phyloP scores from a whole-genome alignment of 1,284 basidiomycete species.

The Puccinia triticina region DNA sequence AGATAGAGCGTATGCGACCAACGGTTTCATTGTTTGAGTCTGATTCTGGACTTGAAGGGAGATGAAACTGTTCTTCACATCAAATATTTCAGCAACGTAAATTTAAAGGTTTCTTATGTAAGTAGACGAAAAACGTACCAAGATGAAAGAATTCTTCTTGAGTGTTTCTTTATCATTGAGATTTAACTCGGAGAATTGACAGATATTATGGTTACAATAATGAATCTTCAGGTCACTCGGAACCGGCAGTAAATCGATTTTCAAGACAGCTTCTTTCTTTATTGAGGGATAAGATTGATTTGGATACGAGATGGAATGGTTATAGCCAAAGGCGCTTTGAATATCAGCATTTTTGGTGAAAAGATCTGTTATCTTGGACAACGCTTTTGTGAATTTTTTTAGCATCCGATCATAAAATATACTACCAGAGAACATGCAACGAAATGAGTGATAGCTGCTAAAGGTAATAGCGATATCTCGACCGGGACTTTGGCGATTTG shows the following conservation, averaged over 20 bases:
- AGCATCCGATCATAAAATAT: not conserved
- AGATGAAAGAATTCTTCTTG: not conserved
- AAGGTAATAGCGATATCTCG: not conserved
- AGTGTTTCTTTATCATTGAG: slow-evolving; percentile 7
- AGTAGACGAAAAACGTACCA: not conserved
- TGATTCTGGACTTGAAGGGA: not conserved
- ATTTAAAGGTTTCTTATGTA: not conserved
- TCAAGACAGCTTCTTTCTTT: not conserved
- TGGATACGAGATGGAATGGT: not conserved
- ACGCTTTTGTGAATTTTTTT: not conserved
- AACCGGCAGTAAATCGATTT: not conserved
- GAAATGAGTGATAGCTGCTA: slow-evolving; percentile 9
- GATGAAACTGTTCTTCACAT: not conserved
- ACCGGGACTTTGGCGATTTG: slow-evolving; percentile 17
- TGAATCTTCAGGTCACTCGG: not conserved
- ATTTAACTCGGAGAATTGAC: not conserved
- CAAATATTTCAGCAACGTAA: not conserved
- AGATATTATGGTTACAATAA: not conserved
- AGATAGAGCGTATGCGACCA: not conserved
- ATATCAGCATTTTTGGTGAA: not conserved
- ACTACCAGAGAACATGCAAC: not conserved
- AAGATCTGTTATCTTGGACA: not conserved
- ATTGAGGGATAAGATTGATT: not conserved
- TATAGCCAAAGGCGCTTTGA: slow-evolving; percentile 5
- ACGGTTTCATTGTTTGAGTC: not conserved